A percentile compares a stretch with the other conserved stretches of the same genome.
Conservation (phyloP, 225 moss, liverwort and hornwort genomes). For the Thuidium tamariscinum region DNA sequence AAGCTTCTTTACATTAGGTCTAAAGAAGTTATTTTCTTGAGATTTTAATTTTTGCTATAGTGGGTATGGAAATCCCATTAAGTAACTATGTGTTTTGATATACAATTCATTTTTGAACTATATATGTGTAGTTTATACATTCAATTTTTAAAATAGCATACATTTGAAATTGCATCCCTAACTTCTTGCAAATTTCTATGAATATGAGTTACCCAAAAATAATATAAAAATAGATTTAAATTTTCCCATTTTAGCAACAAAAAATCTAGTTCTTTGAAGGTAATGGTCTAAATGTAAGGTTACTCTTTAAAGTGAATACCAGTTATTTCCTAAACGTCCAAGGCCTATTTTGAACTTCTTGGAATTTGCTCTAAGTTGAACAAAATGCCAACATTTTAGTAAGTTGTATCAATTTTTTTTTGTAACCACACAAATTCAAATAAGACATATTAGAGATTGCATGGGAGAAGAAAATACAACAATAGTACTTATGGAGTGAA, state of each 20-base stretch:
- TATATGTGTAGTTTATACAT: background rate
- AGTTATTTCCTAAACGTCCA: too few relatives aligned
- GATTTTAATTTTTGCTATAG: background rate
- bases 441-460: too few relatives aligned
- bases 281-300: background rate
- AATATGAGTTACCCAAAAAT: background rate
- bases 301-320: background rate
- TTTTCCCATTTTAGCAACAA: background rate
- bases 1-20: background rate
- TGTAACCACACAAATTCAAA: too few relatives aligned
- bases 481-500: too few relatives aligned
- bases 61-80: too few relatives aligned
- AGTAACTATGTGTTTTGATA: background rate
- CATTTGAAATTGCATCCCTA: background rate
- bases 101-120: background rate
- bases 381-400: too few relatives aligned
- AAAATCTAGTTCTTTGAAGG: accelerated
- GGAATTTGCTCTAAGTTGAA: too few relatives aligned
- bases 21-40: background rate
- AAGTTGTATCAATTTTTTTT: too few relatives aligned
- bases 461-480: too few relatives aligned
- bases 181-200: background rate
- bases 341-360: too few relatives aligned
- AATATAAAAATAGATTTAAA: background rate
- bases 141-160: background rate